phyloP scores from a whole-genome alignment of 345 rosid species.

The Raphanus sativus region DNA sequence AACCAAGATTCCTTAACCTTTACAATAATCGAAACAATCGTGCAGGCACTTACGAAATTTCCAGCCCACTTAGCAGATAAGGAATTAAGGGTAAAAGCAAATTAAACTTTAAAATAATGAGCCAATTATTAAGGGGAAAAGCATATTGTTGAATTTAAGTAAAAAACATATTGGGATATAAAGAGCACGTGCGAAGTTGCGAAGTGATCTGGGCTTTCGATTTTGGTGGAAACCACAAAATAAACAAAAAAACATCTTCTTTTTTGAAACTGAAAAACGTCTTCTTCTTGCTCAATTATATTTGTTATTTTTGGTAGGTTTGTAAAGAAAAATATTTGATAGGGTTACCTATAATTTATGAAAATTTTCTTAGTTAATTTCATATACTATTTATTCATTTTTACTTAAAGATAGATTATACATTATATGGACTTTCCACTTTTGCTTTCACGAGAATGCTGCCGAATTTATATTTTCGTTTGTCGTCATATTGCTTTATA shows the following conservation, averaged over 20 bases:
- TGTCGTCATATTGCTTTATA: conserved; percentile 32
- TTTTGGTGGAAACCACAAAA: conserved; percentile 15
- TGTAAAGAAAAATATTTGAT: background rate
- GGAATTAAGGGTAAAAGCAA: background rate
- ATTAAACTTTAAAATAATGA: background rate
- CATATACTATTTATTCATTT: too few species aligned
- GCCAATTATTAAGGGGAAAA: conserved; percentile 24
- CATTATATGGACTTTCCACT: background rate
- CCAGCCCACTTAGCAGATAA: conserved; percentile 23
- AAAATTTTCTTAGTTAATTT: background rate
- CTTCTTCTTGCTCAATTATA: background rate
- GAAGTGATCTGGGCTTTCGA: conserved; percentile 12
- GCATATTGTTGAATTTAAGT: background rate
- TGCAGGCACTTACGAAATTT: conserved; percentile 31
- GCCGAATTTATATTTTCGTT: conserved; percentile 15
- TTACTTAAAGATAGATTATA: background rate
- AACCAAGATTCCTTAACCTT: conserved; percentile 37
- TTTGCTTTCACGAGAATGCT: background rate
- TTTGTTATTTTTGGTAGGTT: background rate
- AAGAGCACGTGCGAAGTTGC: conserved; percentile 32
- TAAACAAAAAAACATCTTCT: background rate
- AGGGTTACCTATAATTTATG: background rate
- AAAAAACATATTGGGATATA: background rate
- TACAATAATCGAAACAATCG: conserved; percentile 35
- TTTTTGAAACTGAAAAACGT: background rate